Conservation (phyloP, 495 filamentous ascomycete genomes). For the Tuber borchii region DNA sequence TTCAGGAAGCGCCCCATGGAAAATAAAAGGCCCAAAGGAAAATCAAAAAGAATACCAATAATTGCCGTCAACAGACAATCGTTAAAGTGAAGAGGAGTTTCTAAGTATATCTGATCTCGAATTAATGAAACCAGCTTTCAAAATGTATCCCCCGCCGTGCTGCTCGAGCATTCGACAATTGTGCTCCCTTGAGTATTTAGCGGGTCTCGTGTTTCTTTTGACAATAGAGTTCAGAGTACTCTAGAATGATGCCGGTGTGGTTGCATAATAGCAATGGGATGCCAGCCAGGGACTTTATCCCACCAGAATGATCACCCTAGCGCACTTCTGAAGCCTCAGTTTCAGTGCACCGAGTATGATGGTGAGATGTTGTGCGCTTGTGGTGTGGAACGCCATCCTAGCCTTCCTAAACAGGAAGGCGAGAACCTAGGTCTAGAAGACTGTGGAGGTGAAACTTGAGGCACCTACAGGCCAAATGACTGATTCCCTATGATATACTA, state of each 20-base stretch:
- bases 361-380: background rate
- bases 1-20: too few relatives aligned
- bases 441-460: too few relatives aligned
- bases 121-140: too few relatives aligned
- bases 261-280: background rate
- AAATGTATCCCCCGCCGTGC: too few relatives aligned
- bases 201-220: background rate
- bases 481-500: too few relatives aligned
- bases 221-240: background rate
- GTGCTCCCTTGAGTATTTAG: background rate
- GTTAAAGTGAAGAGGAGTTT: too few relatives aligned
- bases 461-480: too few relatives aligned
- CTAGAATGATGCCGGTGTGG: background rate
- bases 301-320: background rate
- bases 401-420: background rate
- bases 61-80: too few relatives aligned
- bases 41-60: too few relatives aligned
- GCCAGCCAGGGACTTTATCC: background rate
- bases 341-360: background rate
- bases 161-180: background rate
- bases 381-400: background rate
- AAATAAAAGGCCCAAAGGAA: too few relatives aligned
- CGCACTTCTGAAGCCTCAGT: background rate
- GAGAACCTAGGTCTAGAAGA: background rate
- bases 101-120: too few relatives aligned